phyloP scores from a whole-genome alignment of 805 yeast genomes.

The Hanseniaspora nectarophila region DNA sequence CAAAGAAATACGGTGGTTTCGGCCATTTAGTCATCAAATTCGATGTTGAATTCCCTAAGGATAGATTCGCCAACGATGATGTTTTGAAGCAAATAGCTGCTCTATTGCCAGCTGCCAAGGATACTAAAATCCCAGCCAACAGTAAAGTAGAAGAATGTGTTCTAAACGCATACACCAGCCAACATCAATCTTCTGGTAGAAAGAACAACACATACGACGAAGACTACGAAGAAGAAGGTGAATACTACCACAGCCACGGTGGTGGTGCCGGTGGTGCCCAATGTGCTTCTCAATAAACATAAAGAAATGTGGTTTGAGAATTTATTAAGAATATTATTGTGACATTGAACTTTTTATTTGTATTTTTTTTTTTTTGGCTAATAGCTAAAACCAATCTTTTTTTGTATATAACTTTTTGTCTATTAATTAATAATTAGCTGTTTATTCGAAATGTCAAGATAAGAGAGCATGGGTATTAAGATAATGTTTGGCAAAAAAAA shows the following conservation, averaged over 20 bases:
- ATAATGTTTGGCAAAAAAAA: too few species aligned
- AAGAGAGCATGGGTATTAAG: too few species aligned
- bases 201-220: slow-evolving; percentile 39
- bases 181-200: slow-evolving; percentile 36
- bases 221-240: slow-evolving; percentile 52
- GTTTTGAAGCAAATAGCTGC: slow-evolving; percentile 59
- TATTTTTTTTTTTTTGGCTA: not conserved
- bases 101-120: slow-evolving; percentile 67
- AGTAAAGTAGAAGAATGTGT: slow-evolving; percentile 75
- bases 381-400: too few species aligned
- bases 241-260: slow-evolving; percentile 17
- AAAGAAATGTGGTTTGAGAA: too few species aligned
- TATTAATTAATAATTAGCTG: too few species aligned
- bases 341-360: not conserved
- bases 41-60: slow-evolving; percentile 75
- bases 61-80: slow-evolving; percentile 62
- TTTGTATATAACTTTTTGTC: too few species aligned
- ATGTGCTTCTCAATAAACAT: slow-evolving; percentile 90
- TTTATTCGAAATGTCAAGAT: too few species aligned
- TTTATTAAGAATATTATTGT: not conserved
- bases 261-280: slow-evolving; percentile 34
- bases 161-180: slow-evolving; percentile 56
- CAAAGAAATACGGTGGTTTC: slow-evolving; percentile 73
- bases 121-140: slow-evolving; percentile 49
- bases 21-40: slow-evolving; percentile 85